phyloP scores from a whole-genome alignment of 805 yeast genomes.

The Wickerhamomyces xylosicus region DNA sequence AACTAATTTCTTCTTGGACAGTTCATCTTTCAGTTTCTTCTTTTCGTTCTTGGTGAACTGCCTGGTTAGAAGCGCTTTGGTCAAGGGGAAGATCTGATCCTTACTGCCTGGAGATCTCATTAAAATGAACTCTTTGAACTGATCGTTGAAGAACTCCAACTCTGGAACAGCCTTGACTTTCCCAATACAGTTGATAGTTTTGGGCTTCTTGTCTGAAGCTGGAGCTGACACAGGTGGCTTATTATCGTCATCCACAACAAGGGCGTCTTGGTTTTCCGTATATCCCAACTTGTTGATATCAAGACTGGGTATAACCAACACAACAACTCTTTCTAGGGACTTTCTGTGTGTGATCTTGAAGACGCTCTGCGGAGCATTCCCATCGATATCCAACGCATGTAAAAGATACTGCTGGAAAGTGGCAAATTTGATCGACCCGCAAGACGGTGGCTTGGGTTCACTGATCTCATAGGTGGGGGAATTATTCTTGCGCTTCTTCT shows the following conservation, averaged over 20 bases:
- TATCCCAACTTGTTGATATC: slow-evolving; percentile 33
- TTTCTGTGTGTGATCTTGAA: slow-evolving; percentile 35
- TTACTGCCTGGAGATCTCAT: slow-evolving; percentile 58
- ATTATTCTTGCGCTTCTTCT: slow-evolving; percentile 23
- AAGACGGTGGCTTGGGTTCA: slow-evolving; percentile 13
- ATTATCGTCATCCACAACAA: not conserved
- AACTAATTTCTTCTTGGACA: slow-evolving; percentile 25
- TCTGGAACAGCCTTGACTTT: not conserved
- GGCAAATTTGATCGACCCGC: slow-evolving; percentile 7
- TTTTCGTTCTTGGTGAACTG: slow-evolving; percentile 50
- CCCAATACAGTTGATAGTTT: slow-evolving; percentile 1
- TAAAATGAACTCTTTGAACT: slow-evolving; percentile 36
- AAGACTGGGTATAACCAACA: slow-evolving; percentile 60
- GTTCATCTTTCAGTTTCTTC: slow-evolving; percentile 22
- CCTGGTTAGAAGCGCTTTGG: slow-evolving; percentile 43
- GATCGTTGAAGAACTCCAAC: slow-evolving; percentile 21
- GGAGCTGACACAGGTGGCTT: slow-evolving; percentile 1
- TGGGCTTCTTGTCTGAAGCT: not conserved
- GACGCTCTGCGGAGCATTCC: slow-evolving; percentile 31
- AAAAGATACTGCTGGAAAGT: slow-evolving; percentile 17
- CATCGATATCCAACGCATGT: slow-evolving; percentile 21
- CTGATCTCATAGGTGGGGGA: slow-evolving; percentile 24
- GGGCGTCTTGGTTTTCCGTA: slow-evolving; percentile 2
- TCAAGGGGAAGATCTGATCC: slow-evolving; percentile 42
- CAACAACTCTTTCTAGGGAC: slow-evolving; percentile 42